These are phyloP conservation scores for Arbutus unedo DNA, from an alignment of 148 eudicot species.

Conservation along the genomic window DNA sequence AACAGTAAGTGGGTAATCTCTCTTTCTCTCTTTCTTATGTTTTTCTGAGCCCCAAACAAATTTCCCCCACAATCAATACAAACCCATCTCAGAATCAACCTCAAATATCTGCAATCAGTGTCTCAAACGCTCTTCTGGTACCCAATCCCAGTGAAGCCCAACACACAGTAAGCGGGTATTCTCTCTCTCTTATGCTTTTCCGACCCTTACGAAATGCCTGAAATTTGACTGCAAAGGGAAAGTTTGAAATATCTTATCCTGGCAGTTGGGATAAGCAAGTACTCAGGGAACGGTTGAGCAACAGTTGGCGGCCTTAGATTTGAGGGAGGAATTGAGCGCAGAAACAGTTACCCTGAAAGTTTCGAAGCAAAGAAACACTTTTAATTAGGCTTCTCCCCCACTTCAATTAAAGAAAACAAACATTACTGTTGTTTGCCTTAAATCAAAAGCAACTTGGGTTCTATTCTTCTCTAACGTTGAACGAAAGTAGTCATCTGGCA, in stretches of 20 bases:
- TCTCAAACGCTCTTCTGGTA: not conserved
- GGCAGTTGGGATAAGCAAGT: not conserved
- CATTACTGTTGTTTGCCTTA: slow-evolving; percentile 3
- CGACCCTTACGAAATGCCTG: not conserved
- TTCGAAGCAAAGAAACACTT: not conserved
- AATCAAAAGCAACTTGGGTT: slow-evolving; percentile 3
- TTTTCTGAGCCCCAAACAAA: not conserved
- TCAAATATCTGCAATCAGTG: not conserved
- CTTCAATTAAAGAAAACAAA: not conserved
- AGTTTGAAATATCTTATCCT: not conserved
- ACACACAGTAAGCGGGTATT: not conserved
- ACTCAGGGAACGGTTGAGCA: slow-evolving; percentile 20
- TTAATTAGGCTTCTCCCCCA: not conserved
- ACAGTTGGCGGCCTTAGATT: slow-evolving; percentile 9
- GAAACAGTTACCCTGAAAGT: not conserved
- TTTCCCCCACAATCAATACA: not conserved
- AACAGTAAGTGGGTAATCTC: slow-evolving; percentile 1
- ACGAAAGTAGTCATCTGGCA: not conserved
- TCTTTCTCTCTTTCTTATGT: not conserved
- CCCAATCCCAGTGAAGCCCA: not conserved
- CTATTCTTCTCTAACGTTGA: not conserved
- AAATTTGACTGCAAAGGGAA: not conserved
- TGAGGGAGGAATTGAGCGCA: not conserved
- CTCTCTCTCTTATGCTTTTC: not conserved
- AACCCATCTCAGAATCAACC: slow-evolving; percentile 12